A percentile compares a stretch with the other conserved stretches of the same genome.
These are phyloP conservation scores for Nemophila menziesii DNA, from an alignment of 257 asterid species.

Conservation along the genomic window DNA sequence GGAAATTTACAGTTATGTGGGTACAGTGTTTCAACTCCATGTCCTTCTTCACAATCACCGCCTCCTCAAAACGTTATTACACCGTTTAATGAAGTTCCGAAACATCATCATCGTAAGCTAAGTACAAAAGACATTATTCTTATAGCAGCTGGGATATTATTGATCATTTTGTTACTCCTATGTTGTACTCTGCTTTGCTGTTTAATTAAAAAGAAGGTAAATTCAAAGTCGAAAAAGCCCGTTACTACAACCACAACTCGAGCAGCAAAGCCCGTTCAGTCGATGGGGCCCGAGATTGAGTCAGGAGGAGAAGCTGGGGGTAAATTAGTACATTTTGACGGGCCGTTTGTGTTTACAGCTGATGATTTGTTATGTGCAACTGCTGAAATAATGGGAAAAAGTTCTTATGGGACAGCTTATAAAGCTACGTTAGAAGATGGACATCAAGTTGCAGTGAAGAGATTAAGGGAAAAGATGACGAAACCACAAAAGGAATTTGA, in stretches of 20 bases:
- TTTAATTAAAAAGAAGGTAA: constrained; percentile 25
- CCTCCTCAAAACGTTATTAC: constrained; percentile 29
- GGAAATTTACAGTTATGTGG: constrained; percentile 84
- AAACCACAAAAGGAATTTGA: constrained; percentile 80
- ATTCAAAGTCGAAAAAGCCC: constrained; percentile 17
- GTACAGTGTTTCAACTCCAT: constrained; percentile 37
- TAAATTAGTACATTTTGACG: constrained; percentile 84
- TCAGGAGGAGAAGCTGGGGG: constrained; percentile 70
- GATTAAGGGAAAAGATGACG: constrained; percentile 82
- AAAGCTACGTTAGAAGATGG: constrained; percentile 85
- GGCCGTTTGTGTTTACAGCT: constrained; percentile 75
- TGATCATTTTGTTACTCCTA: constrained; percentile 25
- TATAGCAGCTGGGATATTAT: constrained; percentile 36
- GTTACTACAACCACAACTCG: constrained; percentile 13
- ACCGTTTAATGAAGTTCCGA: constrained; percentile 19
- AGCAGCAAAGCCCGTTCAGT: constrained; percentile 22
- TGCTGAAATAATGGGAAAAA: constrained; percentile 93
- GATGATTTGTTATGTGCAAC: constrained; percentile 87
- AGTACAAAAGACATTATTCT: constrained; percentile 40
- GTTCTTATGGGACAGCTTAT: constrained; percentile 73
- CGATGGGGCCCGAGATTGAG: constrained; percentile 25
- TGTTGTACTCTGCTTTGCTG: constrained; percentile 36
- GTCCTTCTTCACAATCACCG: constrained; percentile 46
- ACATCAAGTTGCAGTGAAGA: constrained; percentile 72
- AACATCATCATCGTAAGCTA: constrained; percentile 15